Conservation (phyloP, 2,329 filamentous ascomycete genomes). For the Trichophyton benhamiae region DNA sequence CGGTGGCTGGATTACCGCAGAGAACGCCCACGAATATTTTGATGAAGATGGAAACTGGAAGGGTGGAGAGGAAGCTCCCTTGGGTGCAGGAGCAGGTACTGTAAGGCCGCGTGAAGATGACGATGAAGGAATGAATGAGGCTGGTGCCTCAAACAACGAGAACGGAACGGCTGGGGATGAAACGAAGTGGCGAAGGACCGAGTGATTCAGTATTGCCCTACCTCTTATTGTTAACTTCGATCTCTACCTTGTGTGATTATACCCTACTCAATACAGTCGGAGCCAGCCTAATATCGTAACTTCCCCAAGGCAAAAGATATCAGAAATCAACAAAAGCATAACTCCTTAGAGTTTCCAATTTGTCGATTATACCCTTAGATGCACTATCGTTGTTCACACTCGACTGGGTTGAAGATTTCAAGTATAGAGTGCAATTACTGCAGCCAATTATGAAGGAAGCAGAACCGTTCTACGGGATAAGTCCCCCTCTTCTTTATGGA, state of each 20-base stretch:
- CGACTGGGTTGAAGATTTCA: background rate
- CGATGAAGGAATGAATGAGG: slow-evolving; percentile 26
- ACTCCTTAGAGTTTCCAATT: background rate
- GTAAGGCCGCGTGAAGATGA: slow-evolving; percentile 28
- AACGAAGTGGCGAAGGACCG: slow-evolving; percentile 44
- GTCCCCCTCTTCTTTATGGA: too few species aligned
- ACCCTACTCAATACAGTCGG: background rate
- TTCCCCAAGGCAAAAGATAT: background rate
- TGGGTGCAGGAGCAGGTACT: slow-evolving; percentile 30
- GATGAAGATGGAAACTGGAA: slow-evolving; percentile 72
- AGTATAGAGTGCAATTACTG: too few species aligned
- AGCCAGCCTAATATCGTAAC: background rate
- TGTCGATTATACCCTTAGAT: background rate
- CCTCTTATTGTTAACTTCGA: background rate
- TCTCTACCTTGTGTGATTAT: background rate
- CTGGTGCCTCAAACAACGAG: slow-evolving; percentile 20
- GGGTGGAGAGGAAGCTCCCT: slow-evolving; percentile 43
- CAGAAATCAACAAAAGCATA: background rate
- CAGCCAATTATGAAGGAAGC: too few species aligned
- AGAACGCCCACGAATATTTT: slow-evolving; percentile 77
- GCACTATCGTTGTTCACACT: background rate
- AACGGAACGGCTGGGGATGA: slow-evolving; percentile 26
- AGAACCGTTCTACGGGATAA: too few species aligned
- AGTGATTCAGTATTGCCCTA: background rate
- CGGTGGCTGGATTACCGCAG: slow-evolving; percentile 59